Evolutionary conservation across 305 asterid genomes (phyloP), one percentile per base, ranked within the genome.

Genomic region (Caryopteris hybrid): DNA sequence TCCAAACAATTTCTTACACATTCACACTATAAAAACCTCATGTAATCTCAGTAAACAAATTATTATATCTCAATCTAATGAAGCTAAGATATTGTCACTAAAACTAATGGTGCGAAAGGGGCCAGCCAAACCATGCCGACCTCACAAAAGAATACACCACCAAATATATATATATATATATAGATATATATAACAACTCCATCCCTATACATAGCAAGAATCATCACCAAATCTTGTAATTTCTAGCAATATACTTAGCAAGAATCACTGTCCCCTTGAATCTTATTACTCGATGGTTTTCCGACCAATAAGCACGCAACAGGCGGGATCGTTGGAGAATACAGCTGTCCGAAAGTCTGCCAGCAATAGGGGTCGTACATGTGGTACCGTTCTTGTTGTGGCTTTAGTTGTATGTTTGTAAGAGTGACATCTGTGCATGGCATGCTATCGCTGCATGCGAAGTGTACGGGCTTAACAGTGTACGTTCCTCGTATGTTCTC

Each of bases 361-460:
- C 98, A 92, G 68, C 98, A 92, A 14, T 25, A 92, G 25, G 98
- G 97, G 48, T 86, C 93, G 4, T 86, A 88, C 91, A 92, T 74
- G 51, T 86, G 97, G 76, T 90, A 86, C 2, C 59, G 61, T 45
- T 90, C 88, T 46, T 80, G 90, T 20, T 68, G 66, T 2, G 98
- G 93, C 73, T 82, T 79, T 61, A 92, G 54, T 55, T 90, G 83
- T 43, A 92, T 85, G 74, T 76, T 77, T 10, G 72, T 77, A 4
- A 92, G 71, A 4, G 97, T 88, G 21, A 92, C 91, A 6, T 85
- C 97, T 0, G 80, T 79, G 71, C 98, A 90, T 0, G 97, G 98
- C 72, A 48, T 60, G 81, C 48, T 77, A 72, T 92, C 97, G 64
- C 97, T 92, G 71, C 98, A 92, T 5, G 98, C 92, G 10, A 92